Base-by-base conservation (phyloP, 331 rosid genomes). In the Malus hybrid region DNA sequence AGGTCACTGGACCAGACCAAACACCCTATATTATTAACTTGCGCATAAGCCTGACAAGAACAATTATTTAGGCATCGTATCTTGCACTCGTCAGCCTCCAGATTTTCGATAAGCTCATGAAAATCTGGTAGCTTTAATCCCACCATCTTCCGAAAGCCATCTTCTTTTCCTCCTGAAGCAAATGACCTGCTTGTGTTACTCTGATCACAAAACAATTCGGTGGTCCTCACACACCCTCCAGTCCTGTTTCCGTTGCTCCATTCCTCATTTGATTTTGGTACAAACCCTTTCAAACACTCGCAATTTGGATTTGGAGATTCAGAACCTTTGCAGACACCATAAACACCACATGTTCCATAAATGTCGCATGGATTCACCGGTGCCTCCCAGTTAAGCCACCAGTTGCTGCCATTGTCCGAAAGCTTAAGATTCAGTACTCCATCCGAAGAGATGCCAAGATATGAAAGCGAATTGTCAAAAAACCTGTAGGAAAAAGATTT, bases 291-390 rank as follows among this genome's bases (percentile, higher is more conserved):
- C 16, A 80, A 36, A 63, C 83, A 80, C 28, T 14, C 19, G 13
- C 83, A 80, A 16, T 68, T 80, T 29, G 66, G 20, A 26, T 32
- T 26, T 13, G 67, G 67, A 62, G 57, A 68, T 3, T 62, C 61
- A 4, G 50, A 68, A 15, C 19, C 11, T 32, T 19, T 75, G 72
- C 76, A 75, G 12, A 68, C 39, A 5, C 75, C 83, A 29, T n/a
- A 68, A 62, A 66, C 62, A 39, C 83, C 83, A 69, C 83, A 80
- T 6, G 14, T n/a, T 15, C 76, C 83, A 34, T 74, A 74, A 15
- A 11, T 16, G 12, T 69, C 75, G 10, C 79, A 80, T 8, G 36
- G 24, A 29, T 1, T 46, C 48, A 10, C 16, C 29, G 36, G 63
- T 16, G 76, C 56, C 60, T 2, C n/a, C 75, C 72, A 74, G 2